These are phyloP conservation scores for Solanum piurae DNA, from an alignment of 257 asterid genomes.

Conservation along the genomic window DNA sequence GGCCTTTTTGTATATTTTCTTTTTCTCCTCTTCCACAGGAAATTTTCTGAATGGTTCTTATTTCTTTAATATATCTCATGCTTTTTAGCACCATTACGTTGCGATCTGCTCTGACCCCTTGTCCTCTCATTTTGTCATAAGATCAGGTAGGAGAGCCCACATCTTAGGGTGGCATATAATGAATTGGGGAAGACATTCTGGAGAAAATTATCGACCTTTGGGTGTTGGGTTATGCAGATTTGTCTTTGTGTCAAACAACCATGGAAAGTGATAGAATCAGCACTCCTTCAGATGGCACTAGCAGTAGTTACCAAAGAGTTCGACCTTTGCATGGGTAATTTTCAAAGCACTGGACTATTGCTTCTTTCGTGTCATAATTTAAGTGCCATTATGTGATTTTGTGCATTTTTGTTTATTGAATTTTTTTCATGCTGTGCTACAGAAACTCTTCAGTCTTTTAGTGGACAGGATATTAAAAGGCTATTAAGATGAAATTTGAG, in stretches of 20 bases:
- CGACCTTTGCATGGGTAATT: constrained; percentile 66
- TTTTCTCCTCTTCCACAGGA: background rate
- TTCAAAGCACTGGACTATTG: background rate
- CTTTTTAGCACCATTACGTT: background rate
- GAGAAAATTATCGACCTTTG: constrained; percentile 30
- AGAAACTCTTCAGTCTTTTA: background rate
- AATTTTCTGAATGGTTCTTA: constrained; percentile 9
- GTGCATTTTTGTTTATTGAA: background rate
- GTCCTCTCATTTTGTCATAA: constrained; percentile 19
- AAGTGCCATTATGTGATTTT: background rate
- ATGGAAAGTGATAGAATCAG: constrained; percentile 72
- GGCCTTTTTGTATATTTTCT: background rate
- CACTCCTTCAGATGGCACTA: constrained; percentile 37
- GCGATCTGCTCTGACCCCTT: constrained; percentile 8
- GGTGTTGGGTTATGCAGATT: constrained; percentile 38
- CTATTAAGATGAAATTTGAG: background rate
- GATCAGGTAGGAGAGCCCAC: constrained; percentile 24
- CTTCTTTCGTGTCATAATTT: background rate
- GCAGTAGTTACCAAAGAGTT: constrained; percentile 37
- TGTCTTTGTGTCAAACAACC: constrained; percentile 23
- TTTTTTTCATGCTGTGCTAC: background rate
- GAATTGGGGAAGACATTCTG: constrained; percentile 51
- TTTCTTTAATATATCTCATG: background rate
- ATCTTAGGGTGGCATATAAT: constrained; percentile 42
- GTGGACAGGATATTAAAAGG: background rate